Conservation (phyloP, 2,329 filamentous ascomycete genomes). For the Corniculantispora saksenae region DNA sequence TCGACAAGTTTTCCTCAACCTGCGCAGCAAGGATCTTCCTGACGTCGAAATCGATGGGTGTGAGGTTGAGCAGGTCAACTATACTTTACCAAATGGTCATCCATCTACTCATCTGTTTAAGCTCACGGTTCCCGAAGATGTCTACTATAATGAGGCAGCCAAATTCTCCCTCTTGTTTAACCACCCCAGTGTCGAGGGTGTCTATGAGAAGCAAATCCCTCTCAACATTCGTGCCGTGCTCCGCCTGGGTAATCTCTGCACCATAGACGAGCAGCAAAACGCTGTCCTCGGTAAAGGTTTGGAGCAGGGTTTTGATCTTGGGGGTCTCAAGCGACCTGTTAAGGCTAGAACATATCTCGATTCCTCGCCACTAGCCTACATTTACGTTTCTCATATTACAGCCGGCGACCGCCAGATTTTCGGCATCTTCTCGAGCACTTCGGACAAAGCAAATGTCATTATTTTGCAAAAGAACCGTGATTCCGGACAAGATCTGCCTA, state of each 20-base stretch:
- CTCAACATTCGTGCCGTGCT: constrained; percentile 84
- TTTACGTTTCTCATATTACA: constrained; percentile 91
- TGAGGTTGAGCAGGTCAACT: constrained; percentile 87
- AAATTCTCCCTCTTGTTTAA: constrained; percentile 84
- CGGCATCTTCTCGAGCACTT: constrained; percentile 83
- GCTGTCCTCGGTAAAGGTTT: constrained; percentile 91
- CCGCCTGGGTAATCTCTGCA: constrained; percentile 86
- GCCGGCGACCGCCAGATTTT: constrained; percentile 92
- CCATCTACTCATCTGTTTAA: constrained; percentile 93
- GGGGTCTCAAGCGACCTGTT: constrained; percentile 66
- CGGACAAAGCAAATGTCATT: constrained; percentile 78
- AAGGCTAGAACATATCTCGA: constrained; percentile 73
- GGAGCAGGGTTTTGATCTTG: constrained; percentile 90
- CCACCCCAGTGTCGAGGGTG: constrained; percentile 91
- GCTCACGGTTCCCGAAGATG: constrained; percentile 83
- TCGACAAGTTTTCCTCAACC: constrained; percentile 85
- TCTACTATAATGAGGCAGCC: constrained; percentile 81
- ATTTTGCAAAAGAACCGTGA: constrained; percentile 85
- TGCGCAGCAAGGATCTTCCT: constrained; percentile 84
- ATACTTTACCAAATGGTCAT: constrained; percentile 92
- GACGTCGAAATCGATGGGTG: constrained; percentile 86
- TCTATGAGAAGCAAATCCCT: constrained; percentile 93
- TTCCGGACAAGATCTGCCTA: constrained; percentile 78
- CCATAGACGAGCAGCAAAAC: constrained; percentile 86
- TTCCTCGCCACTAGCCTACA: constrained; percentile 72